These are phyloP conservation scores for Capillidium heterosporum DNA, from an alignment of 371 early-diverging fungal genomes.

Conservation along the genomic window DNA sequence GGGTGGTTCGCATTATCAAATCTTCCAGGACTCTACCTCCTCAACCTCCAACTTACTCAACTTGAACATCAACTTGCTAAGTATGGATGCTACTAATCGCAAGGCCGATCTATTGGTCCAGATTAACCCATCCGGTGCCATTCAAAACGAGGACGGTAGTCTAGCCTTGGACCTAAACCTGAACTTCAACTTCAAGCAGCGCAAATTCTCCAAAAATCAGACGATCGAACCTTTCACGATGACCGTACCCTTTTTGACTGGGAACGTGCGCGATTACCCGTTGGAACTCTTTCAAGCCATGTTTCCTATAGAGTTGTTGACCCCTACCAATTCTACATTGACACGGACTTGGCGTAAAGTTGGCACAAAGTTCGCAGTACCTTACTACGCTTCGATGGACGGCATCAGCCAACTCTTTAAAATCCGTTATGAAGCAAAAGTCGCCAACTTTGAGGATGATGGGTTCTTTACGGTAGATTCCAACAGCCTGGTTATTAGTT, in stretches of 20 bases:
- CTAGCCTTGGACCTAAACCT: constrained; percentile 6
- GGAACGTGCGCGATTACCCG: constrained; percentile 16
- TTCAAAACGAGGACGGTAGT: constrained; percentile 13
- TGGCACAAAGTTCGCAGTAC: background rate
- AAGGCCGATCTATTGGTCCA: constrained; percentile 15
- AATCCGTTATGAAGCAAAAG: background rate
- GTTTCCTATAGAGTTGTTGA: background rate
- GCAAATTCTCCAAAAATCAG: background rate
- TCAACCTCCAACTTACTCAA: constrained; percentile 12
- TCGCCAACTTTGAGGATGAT: background rate
- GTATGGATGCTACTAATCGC: constrained; percentile 15
- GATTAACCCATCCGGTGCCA: constrained; percentile 13
- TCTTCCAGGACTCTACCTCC: constrained; percentile 12
- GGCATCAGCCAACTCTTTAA: background rate
- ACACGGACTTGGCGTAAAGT: no score
- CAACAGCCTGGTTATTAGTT: background rate
- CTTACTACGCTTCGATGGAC: background rate
- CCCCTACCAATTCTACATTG: background rate
- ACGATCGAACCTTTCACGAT: constrained; percentile 6
- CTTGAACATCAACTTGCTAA: constrained; percentile 11
- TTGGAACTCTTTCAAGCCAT: constrained; percentile 12
- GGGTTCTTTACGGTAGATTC: background rate
- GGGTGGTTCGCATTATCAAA: constrained; percentile 8
- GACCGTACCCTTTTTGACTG: constrained; percentile 16
- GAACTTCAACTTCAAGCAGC: background rate